Conservation (phyloP, 2,329 filamentous ascomycete species). For the Fusarium veterinarium region DNA sequence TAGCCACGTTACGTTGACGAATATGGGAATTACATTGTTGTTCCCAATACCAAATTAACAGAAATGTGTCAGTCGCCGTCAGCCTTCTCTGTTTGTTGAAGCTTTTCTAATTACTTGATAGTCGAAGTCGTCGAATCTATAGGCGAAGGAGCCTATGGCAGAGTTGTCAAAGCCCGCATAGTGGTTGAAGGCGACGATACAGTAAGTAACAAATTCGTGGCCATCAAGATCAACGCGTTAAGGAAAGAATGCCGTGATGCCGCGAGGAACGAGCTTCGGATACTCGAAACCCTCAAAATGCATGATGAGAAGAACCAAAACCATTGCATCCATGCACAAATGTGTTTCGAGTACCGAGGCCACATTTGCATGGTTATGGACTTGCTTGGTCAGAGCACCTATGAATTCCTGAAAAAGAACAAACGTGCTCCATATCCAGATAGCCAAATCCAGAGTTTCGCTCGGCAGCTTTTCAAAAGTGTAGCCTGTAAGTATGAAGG, state of each 20-base stretch:
- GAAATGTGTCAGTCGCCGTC: too few relatives aligned
- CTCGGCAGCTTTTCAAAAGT: constrained; percentile 80
- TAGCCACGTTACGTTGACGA: constrained; percentile 76
- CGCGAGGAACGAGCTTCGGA: constrained; percentile 90
- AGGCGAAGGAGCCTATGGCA: too few relatives aligned
- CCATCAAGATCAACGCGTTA: too few relatives aligned
- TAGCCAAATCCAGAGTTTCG: constrained; percentile 97
- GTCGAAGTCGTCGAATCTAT: too few relatives aligned
- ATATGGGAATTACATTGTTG: constrained; percentile 81
- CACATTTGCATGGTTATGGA: constrained; percentile 91
- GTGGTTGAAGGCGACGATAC: too few relatives aligned
- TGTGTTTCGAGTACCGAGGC: constrained; percentile 96
- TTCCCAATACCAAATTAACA: too few relatives aligned
- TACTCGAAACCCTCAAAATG: constrained; percentile 88
- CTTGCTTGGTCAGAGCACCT: constrained; percentile 90
- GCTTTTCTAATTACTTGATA: too few relatives aligned
- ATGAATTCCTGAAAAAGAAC: constrained; percentile 97
- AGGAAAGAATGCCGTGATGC: constrained; percentile 48
- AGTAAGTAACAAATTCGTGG: too few relatives aligned
- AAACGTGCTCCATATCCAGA: constrained; percentile 96
- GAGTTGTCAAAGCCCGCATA: too few relatives aligned
- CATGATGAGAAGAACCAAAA: constrained; percentile 94
- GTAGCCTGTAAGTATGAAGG: too few relatives aligned
- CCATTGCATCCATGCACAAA: constrained; percentile 93
- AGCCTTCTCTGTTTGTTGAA: too few relatives aligned